Percentiles rank a stretch among this genome's conserved stretches.
Conservation (phyloP, 2,329 filamentous ascomycete genomes). For the Penicillium sp. region DNA sequence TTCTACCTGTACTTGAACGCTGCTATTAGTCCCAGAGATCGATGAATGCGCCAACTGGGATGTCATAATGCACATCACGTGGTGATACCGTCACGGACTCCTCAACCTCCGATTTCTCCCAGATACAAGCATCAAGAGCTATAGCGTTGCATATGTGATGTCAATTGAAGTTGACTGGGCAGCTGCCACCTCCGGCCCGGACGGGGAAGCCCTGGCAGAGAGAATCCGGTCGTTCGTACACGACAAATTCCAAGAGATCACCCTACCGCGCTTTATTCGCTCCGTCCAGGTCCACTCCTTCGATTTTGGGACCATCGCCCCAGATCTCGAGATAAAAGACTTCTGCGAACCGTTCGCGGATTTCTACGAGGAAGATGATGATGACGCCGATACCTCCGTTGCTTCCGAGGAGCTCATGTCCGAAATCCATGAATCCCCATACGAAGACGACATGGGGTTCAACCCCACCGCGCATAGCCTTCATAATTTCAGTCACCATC, state of each 20-base stretch:
- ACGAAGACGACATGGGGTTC: conserved; percentile 31
- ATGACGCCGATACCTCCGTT: conserved; percentile 48
- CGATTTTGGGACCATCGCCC: conserved; percentile 80
- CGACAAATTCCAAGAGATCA: conserved; percentile 88
- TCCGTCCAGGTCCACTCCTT: conserved; percentile 93
- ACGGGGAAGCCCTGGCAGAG: conserved; percentile 80
- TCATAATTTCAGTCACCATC: conserved; percentile 24
- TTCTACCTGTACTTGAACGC: not conserved
- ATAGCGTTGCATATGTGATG: conserved; percentile 57
- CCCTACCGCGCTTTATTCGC: conserved; percentile 91
- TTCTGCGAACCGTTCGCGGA: conserved; percentile 93
- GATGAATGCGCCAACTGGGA: not conserved
- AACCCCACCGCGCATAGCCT: conserved; percentile 22
- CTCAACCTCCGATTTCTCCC: conserved; percentile 6
- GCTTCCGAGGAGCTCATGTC: conserved; percentile 34
- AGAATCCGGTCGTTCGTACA: conserved; percentile 91
- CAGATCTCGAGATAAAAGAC: conserved; percentile 89
- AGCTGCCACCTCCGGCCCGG: conserved; percentile 80
- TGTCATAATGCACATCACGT: conserved; percentile 3
- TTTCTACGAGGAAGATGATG: conserved; percentile 80
- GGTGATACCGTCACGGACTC: conserved; percentile 12
- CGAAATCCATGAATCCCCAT: conserved; percentile 28
- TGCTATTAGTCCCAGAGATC: not conserved
- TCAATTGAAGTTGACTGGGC: conserved; percentile 98
- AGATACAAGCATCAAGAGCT: not conserved